These are phyloP conservation scores for Podospora didyma DNA, from an alignment of 495 filamentous ascomycete genomes.

Conservation along the genomic window DNA sequence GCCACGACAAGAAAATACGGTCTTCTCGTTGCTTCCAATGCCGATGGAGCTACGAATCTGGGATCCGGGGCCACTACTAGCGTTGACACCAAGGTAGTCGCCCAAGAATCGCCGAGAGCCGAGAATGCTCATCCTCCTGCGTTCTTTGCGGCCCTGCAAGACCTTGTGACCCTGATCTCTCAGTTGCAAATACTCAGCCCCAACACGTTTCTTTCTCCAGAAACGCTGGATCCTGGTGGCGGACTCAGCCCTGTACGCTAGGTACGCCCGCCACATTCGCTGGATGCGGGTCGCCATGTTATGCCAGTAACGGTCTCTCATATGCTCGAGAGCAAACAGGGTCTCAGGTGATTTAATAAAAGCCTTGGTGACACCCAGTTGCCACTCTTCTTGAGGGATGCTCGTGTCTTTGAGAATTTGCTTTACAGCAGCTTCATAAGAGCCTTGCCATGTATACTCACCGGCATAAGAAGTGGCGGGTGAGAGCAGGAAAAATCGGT, in stretches of 20 bases:
- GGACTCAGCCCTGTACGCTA: constrained; percentile 86
- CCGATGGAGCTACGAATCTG: constrained; percentile 70
- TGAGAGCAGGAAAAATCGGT: constrained; percentile 93
- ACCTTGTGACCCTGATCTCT: constrained; percentile 87
- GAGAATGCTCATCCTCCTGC: constrained; percentile 82
- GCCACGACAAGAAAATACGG: constrained; percentile 84
- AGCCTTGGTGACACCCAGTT: constrained; percentile 94
- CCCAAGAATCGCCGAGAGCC: constrained; percentile 91
- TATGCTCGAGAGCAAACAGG: constrained; percentile 92
- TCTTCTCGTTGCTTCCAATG: constrained; percentile 58
- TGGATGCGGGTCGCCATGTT: constrained; percentile 99
- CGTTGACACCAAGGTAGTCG: constrained; percentile 87
- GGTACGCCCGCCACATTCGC: constrained; percentile 92
- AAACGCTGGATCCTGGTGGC: constrained; percentile 91
- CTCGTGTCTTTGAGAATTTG: constrained; percentile 95
- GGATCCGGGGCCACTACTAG: constrained; percentile 74
- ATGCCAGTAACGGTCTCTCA: constrained; percentile 97
- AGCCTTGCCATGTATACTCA: constrained; percentile 93
- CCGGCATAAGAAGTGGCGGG: constrained; percentile 93
- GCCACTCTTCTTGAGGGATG: constrained; percentile 92
- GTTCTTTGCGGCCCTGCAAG: constrained; percentile 81
- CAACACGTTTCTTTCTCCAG: constrained; percentile 88
- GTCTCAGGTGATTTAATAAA: constrained; percentile 99
- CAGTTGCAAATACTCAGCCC: constrained; percentile 79
- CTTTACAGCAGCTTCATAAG: constrained; percentile 79